A percentile compares a stretch with the other conserved stretches of the same genome.
Evolutionary conservation across 1,139 yeast species (phyloP).

Genomic region (Torulaspora globosa): DNA sequence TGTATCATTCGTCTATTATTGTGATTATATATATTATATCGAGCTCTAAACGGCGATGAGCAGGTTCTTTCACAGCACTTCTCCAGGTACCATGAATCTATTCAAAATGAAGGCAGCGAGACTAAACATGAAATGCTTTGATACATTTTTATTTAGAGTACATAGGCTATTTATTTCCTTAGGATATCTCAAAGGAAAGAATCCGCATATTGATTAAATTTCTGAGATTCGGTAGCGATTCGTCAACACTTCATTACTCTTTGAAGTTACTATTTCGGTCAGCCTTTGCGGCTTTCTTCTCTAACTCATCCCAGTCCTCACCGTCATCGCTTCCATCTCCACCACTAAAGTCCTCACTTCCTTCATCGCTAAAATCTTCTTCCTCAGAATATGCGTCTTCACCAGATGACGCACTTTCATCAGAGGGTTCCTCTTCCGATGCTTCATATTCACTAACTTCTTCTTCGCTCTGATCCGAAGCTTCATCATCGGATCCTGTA

Average conservation of each 20-base stretch:
- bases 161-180: not conserved
- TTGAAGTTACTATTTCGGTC: slow-evolving; percentile 37
- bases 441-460: slow-evolving; percentile 42
- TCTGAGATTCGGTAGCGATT: not conserved
- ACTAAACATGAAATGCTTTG: not conserved
- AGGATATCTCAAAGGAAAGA: not conserved
- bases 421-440: slow-evolving; percentile 61
- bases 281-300: slow-evolving; percentile 55
- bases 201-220: not conserved
- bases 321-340: slow-evolving; percentile 55
- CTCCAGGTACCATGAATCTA: not conserved
- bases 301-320: slow-evolving; percentile 74
- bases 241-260: slow-evolving; percentile 20
- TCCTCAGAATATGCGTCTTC: slow-evolving; percentile 44
- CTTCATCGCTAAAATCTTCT: slow-evolving; percentile 42
- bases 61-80: too few species aligned
- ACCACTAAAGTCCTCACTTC: slow-evolving; percentile 50
- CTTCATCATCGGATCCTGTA: slow-evolving; percentile 62
- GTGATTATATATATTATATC: slow-evolving; percentile 2
- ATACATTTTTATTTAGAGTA: not conserved
- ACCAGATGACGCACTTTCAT: slow-evolving; percentile 63
- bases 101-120: not conserved
- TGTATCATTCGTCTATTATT: slow-evolving; percentile 2
- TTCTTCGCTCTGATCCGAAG: slow-evolving; percentile 54
- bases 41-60: not conserved